Evolutionary conservation across 2,329 filamentous ascomycete genomes (phyloP).

Genomic region (Aureobasidium sp.): DNA sequence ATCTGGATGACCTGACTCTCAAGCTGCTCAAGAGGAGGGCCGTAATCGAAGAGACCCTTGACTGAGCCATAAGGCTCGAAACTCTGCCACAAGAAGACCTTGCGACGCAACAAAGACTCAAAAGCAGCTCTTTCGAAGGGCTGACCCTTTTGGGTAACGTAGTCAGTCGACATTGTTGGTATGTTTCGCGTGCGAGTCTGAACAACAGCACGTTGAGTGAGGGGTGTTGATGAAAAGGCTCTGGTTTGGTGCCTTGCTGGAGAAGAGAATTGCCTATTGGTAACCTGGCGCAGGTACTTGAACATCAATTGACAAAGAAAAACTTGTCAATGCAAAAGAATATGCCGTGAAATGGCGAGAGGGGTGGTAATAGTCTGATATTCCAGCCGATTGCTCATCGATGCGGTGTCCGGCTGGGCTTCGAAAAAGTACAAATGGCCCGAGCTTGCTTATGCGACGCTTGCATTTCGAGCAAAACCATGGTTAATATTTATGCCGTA

Average conservation of each 20-base stretch:
- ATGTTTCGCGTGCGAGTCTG: slow-evolving; percentile 29
- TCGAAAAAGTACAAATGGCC: not conserved
- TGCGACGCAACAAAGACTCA: slow-evolving; percentile 78
- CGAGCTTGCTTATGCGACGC: not conserved
- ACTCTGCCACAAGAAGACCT: slow-evolving; percentile 88
- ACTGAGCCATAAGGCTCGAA: slow-evolving; percentile 74
- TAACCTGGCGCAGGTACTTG: slow-evolving; percentile 4
- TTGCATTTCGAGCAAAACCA: not conserved
- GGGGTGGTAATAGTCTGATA: not conserved
- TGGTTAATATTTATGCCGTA: too few relatives aligned
- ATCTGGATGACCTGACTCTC: slow-evolving; percentile 81
- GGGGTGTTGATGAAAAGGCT: slow-evolving; percentile 2
- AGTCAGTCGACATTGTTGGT: slow-evolving; percentile 53
- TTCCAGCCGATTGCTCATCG: not conserved
- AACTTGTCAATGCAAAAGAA: not conserved
- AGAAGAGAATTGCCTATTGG: not conserved
- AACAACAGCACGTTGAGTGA: slow-evolving; percentile 22
- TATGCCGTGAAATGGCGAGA: not conserved
- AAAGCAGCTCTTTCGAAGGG: slow-evolving; percentile 75
- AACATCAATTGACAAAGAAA: not conserved
- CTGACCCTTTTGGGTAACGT: slow-evolving; percentile 77
- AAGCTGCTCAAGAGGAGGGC: slow-evolving; percentile 73
- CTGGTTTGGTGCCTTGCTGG: not conserved
- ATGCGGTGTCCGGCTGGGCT: not conserved
- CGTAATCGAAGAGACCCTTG: slow-evolving; percentile 20